Base-by-base conservation (phyloP, 2,329 filamentous ascomycete genomes). In the Lojkania enalia region DNA sequence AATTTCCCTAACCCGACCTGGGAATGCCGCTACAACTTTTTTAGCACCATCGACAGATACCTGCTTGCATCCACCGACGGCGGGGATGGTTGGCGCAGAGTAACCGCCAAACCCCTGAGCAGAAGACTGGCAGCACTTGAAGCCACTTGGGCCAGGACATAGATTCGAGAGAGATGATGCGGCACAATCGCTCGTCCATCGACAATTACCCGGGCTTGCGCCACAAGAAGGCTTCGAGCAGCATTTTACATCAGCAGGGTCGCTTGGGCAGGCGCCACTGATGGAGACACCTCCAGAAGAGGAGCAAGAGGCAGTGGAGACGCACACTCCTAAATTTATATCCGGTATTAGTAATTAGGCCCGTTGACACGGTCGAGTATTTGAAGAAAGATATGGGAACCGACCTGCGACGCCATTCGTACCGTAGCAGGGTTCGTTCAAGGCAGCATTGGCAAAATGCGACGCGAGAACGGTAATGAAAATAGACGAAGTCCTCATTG, bases 151-250 rank as follows among this genome's bases (percentile, higher is more conserved):
- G 6, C 58, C 57, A 12, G 58, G 58, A 36, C 57, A 61, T 20
- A 50, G 49, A 20, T 46, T 47, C 3, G 53, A 37, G 18, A 52
- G 25, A 3, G 51, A 53, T 19, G 16, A 41, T 14, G 54, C 57
- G 13, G 36, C 43, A 37, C 51, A 58, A 18, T 49, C 44, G 20
- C 42, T 47, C 14, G 46, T 48, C 42, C 46, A 58, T 39, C 57
- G 55, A 35, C 57, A 58, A 39, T 60, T 55, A 4, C 49, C 49
- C 48, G 37, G 33, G n/a, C 16, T 25, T 4, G 41, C 14, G n/a
- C 56, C 57, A 50, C 73, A 76, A 2, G 48, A 39, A 3, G 70
- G 47, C 49, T 75, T 75, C 53, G 63, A 69, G 61, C 73, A 76
- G 65, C 73, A 76, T 45, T 69, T 67, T 39, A 76, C 58, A 57